Conservation (phyloP, 23 red algal species). For the Cyanidiococcus yangmingshanensis region DNA sequence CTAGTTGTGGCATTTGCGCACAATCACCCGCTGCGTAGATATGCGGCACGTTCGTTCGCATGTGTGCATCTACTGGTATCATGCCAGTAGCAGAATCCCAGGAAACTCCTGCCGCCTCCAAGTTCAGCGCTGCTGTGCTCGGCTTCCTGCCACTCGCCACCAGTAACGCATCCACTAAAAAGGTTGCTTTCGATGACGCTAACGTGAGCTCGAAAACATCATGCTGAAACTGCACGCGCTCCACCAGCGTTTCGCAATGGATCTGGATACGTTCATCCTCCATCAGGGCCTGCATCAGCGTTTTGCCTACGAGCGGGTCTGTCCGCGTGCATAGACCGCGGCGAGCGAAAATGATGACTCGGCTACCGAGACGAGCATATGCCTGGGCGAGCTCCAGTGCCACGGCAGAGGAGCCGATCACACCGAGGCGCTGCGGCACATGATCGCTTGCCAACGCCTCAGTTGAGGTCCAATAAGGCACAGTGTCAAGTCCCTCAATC, state of each 20-base stretch:
- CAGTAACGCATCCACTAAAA: constrained; percentile 9
- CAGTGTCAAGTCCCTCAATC: constrained; percentile 22
- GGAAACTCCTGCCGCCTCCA: constrained; percentile 12
- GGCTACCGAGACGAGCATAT: constrained; percentile 27
- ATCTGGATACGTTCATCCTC: constrained; percentile 19
- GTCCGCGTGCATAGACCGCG: constrained; percentile 16
- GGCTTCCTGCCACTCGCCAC: constrained; percentile 21
- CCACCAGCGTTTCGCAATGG: not conserved
- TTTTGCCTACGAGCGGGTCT: constrained; percentile 23
- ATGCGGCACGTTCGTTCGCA: constrained; percentile 16
- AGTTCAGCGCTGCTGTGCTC: constrained; percentile 8
- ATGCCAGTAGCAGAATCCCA: not conserved
- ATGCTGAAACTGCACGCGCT: not conserved
- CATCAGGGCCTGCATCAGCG: not conserved
- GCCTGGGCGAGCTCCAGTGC: constrained; percentile 28
- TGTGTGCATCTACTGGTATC: constrained; percentile 14
- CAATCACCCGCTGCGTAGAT: constrained; percentile 35
- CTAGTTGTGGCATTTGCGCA: constrained; percentile 27
- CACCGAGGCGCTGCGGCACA: not conserved
- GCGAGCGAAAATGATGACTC: constrained; percentile 21
- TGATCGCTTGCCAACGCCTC: constrained; percentile 17
- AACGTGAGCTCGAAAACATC: constrained; percentile 1
- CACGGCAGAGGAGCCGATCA: constrained; percentile 23
- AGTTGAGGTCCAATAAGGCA: constrained; percentile 29
- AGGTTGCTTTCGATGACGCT: not conserved